These are phyloP conservation scores for Glycyrrhiza uralensis DNA, from an alignment of 306 rosid species.

Conservation along the genomic window DNA sequence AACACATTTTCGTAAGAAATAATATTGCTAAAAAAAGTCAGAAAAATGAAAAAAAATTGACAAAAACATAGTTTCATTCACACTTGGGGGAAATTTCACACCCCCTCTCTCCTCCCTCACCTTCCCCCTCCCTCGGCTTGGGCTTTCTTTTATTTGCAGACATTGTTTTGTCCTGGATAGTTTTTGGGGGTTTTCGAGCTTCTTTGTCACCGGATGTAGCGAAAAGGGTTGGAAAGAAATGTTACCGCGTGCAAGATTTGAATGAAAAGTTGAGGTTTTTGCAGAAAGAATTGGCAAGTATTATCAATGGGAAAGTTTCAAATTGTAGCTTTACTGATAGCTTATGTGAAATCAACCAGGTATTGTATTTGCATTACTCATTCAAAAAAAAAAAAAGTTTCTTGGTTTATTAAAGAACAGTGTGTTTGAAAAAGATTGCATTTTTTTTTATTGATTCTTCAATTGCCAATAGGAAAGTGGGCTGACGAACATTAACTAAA, in stretches of 20 bases:
- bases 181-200: conserved; percentile 39
- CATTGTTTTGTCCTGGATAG: conserved; percentile 32
- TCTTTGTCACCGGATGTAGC: conserved; percentile 41
- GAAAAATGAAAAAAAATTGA: too few species aligned
- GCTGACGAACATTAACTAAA: neutral
- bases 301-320: conserved; percentile 45
- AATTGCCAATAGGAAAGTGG: too few species aligned
- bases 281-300: conserved; percentile 52
- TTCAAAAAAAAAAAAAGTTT: neutral
- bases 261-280: conserved; percentile 61
- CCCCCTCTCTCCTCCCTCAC: too few species aligned
- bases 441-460: neutral
- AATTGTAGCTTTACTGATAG: conserved; percentile 55
- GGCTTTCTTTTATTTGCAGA: conserved; percentile 40
- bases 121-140: too few species aligned
- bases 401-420: neutral
- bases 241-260: conserved; percentile 42
- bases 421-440: neutral
- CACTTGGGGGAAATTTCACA: too few species aligned
- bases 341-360: conserved; percentile 71
- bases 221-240: conserved; percentile 47
- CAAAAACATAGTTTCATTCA: too few species aligned
- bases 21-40: too few species aligned
- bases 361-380: conserved; percentile 2
- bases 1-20: too few species aligned